Base-by-base conservation (phyloP, 1,284 basidiomycete genomes). In the Ustilago sp. region DNA sequence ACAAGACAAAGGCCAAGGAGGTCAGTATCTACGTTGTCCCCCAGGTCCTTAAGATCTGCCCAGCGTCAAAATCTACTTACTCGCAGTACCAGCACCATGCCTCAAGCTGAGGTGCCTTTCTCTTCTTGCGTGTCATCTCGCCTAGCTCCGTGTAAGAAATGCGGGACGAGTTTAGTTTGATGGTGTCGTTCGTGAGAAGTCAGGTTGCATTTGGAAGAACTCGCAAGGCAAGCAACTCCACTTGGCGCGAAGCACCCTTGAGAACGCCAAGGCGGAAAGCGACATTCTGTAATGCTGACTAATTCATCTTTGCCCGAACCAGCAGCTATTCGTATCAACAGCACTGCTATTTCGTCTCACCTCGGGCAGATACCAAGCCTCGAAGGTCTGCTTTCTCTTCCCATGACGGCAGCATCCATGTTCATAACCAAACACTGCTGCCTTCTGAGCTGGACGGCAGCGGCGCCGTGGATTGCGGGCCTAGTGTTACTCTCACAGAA, bases 11-110 rank as follows among this genome's bases (percentile, higher is more conserved):
- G 39, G 59, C 13, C 45, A 43, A 48, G 15, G 48, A 12, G 19
- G 53, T 69, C 53, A 79, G 65, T 12, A 28, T 41, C 23, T 31
- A 32, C 31, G 7, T 17, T 19, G 12, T 23, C 8, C 11, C 2
- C 23, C 2, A 19, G 6, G 8, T 15, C 15, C 23, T 6, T 32
- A 23, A 9, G 23, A 41, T 43, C 28, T 2, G 6, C 6, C 31
- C 28, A 17, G 48, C 28, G 12, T 1, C 3, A 50, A 1, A 28
- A 6, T 23, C 36, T 32, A 84, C 96, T 86, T 95, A 91, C 88
- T 99, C 96, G 89, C 95, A 98, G 87, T 98, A 98, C 96, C 95
- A 98, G 88, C 94, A 96, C 94, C 94, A 95, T 19, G 94, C 81
- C 58, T 81, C 84, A n/a, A 80, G 75, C 74, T 82, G 81, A 32